Percentiles rank a stretch among this genome's conserved stretches.
Conservation (phyloP, 257 asterid species). For the Echium plantagineum region DNA sequence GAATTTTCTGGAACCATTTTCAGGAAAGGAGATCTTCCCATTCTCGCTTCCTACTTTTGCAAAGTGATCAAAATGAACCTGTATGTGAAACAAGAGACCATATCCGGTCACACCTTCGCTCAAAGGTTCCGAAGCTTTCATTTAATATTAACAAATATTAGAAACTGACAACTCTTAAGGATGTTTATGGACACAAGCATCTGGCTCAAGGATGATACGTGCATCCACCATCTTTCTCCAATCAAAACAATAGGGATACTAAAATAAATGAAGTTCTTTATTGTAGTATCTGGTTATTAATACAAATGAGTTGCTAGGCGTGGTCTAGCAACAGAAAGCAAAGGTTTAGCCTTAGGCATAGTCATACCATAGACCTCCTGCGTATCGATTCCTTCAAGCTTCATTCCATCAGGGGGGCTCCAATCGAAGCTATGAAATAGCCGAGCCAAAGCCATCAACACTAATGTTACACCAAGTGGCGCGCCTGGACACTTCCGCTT, state of each 20-base stretch:
- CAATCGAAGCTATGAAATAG: conserved; percentile 71
- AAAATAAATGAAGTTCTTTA: background rate
- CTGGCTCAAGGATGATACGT: too few relatives aligned
- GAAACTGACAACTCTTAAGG: too few relatives aligned
- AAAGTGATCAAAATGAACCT: background rate
- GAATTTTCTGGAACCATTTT: background rate
- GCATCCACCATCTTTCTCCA: too few relatives aligned
- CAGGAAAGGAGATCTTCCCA: background rate
- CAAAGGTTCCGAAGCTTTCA: too few relatives aligned
- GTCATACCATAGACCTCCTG: conserved; percentile 93
- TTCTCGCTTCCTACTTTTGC: background rate
- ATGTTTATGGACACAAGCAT: too few relatives aligned
- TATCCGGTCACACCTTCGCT: too few relatives aligned
- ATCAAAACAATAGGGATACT: background rate
- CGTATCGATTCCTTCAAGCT: conserved; percentile 58
- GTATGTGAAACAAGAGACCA: background rate
- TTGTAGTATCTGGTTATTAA: background rate
- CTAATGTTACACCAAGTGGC: conserved; percentile 67
- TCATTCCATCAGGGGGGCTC: conserved; percentile 47
- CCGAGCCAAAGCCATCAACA: conserved; percentile 82
- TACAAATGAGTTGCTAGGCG: conserved; percentile 52
- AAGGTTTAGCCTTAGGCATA: conserved; percentile 79
- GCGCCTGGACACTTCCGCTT: conserved; percentile 98
- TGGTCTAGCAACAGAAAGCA: conserved; percentile 53
- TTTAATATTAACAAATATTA: too few relatives aligned